A percentile compares a stretch with the other conserved stretches of the same genome.
Conservation (phyloP, 2,329 filamentous ascomycete species). For the Orbilia quercus region DNA sequence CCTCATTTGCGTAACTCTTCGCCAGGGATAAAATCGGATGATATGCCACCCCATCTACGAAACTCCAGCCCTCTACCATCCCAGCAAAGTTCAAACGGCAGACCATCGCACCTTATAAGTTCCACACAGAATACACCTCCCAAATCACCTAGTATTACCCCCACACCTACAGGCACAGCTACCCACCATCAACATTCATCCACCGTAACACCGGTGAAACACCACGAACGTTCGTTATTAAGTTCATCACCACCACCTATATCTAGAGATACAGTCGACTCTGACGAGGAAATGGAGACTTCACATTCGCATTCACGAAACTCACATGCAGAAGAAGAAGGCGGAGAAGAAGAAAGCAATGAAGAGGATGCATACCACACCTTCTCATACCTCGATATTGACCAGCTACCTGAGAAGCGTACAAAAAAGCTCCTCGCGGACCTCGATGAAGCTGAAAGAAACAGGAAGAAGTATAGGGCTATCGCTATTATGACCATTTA, state of each 20-base stretch:
- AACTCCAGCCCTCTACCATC: no score
- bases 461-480: slow-evolving; percentile 46
- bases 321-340: slow-evolving; percentile 6
- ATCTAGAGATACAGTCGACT: background rate
- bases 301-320: background rate
- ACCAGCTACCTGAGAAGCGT: slow-evolving; percentile 34
- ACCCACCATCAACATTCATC: slow-evolving; percentile 8
- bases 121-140: slow-evolving; percentile 21
- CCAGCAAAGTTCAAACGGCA: no score
- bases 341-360: background rate
- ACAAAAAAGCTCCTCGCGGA: slow-evolving; percentile 44
- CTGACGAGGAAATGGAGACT: slow-evolving; percentile 11
- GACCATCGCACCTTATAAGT: background rate
- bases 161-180: background rate
- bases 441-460: slow-evolving; percentile 49
- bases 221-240: background rate
- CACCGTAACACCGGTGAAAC: background rate
- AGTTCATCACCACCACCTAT: slow-evolving; percentile 32
- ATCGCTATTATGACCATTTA: slow-evolving; percentile 50
- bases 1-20: background rate
- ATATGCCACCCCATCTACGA: no score
- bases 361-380: slow-evolving; percentile 41
- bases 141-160: background rate
- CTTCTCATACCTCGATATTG: slow-evolving; percentile 43
- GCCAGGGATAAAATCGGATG: background rate